Evolutionary conservation across 176 grass and related monocot genomes (phyloP), one percentile per base, ranked within the genome.

Genomic region (Bromus sterilis): DNA sequence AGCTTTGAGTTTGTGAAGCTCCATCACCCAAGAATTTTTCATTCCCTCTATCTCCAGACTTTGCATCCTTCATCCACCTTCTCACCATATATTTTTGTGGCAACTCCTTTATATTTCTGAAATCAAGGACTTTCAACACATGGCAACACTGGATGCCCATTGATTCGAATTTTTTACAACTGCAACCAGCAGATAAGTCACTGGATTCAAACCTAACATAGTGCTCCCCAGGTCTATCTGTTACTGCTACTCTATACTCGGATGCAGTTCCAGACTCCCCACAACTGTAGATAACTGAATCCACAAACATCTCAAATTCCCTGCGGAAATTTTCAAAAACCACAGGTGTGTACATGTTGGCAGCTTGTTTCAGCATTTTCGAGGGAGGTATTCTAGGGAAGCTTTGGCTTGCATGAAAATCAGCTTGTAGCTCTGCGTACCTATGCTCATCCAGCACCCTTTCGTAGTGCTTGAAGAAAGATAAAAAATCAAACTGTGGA

Each of bases 231-330:
- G 89, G 87, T 73, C 81, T 88, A 86, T 97, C 94, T 71, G 92
- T 91, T 71, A 94, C 91, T 62, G 66, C 89, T 56, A 97, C 91
- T 78, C 82, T 97, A 73, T 94, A 97, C 4, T 86, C 74, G 2
- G 85, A 91, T 64, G 75, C 42, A 9, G 48, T 87, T 39, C 83
- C 89, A 55, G 20, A 63, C 76, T 90, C 87, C 7, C 87, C 85
- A 77, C 89, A 97, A 64, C 87, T 94, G 73, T 89, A 97, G 63
- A 97, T 94, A 74, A 94, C 84, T 76, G 84, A 94, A 86, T 97
- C 91, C 40, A 97, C 91, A 78, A 85, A 97, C 94, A 97, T 97
- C 85, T 97, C 94, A 88, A 97, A 97, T 39, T 97, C 94, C 59
- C 83, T 91, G 14, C 83, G 79, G 64, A 94, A 97, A 56, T 90